phyloP scores from a whole-genome alignment of 2,329 filamentous ascomycete genomes.

The Aspergillus niger region DNA sequence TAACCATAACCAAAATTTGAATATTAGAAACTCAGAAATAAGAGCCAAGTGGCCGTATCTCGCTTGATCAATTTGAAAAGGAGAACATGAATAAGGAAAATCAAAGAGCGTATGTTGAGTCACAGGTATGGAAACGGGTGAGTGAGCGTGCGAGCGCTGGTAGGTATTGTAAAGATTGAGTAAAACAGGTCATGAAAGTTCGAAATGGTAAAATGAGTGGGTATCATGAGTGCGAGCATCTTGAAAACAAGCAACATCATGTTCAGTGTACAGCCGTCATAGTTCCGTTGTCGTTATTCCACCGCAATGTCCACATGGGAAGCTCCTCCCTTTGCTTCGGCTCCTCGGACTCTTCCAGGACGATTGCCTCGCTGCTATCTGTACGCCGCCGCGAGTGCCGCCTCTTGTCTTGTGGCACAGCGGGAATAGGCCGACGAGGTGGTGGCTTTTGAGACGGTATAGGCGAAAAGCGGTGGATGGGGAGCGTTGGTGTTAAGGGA shows the following conservation, averaged over 20 bases:
- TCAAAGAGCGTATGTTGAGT: slow-evolving; percentile 7
- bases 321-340: slow-evolving; percentile 59
- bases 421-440: slow-evolving; percentile 34
- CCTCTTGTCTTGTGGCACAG: slow-evolving; percentile 35
- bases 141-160: slow-evolving; percentile 9
- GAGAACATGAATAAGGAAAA: slow-evolving; percentile 8
- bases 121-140: slow-evolving; percentile 6
- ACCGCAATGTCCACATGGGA: slow-evolving; percentile 44
- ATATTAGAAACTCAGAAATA: neutral
- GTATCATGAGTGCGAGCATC: slow-evolving; percentile 6
- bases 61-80: neutral
- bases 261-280: slow-evolving; percentile 41
- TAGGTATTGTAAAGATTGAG: slow-evolving; percentile 1
- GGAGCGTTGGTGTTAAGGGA: slow-evolving; percentile 43
- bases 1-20: neutral
- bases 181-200: neutral
- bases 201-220: slow-evolving; percentile 2
- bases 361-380: slow-evolving; percentile 50
- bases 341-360: slow-evolving; percentile 47
- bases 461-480: slow-evolving; percentile 43
- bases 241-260: neutral
- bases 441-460: slow-evolving; percentile 36
- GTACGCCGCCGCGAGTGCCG: slow-evolving; percentile 45
- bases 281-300: slow-evolving; percentile 45
- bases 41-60: neutral